Percentiles rank a stretch among this genome's conserved stretches.
These are phyloP conservation scores for Lactarius hengduanensis DNA, from an alignment of 768 basidiomycete species.

Conservation along the genomic window DNA sequence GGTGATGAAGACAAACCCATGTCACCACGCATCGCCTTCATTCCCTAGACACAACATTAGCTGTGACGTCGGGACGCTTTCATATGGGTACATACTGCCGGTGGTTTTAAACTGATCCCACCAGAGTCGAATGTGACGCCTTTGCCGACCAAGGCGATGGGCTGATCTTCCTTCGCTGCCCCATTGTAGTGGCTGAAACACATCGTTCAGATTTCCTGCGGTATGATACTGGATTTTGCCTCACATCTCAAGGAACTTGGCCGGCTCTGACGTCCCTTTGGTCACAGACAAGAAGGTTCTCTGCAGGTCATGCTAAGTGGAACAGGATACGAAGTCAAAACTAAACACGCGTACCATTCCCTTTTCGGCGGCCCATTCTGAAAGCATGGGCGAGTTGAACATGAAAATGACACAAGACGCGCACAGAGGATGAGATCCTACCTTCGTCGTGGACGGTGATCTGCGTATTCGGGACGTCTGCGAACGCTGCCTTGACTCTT, in stretches of 20 bases:
- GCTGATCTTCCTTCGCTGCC: conserved; percentile 52
- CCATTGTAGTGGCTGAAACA: conserved; percentile 73
- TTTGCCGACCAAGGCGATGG: conserved; percentile 80
- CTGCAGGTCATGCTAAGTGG: conserved; percentile 36
- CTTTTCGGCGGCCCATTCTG: conserved; percentile 81
- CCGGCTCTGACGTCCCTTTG: conserved; percentile 76
- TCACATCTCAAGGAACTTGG: conserved; percentile 85
- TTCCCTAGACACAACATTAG: conserved; percentile 45
- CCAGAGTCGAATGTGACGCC: conserved; percentile 90
- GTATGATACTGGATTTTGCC: not conserved
- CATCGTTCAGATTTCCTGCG: not conserved
- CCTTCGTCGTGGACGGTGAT: conserved; percentile 74
- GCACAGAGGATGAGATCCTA: conserved; percentile 33
- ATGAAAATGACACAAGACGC: not conserved
- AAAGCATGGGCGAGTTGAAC: not conserved
- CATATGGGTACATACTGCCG: conserved; percentile 45
- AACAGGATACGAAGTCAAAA: not conserved
- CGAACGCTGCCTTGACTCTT: conserved; percentile 65
- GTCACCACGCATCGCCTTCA: conserved; percentile 85
- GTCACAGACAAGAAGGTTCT: conserved; percentile 86
- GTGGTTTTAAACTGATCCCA: conserved; percentile 84
- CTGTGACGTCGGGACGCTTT: not conserved
- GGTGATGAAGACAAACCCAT: conserved; percentile 55
- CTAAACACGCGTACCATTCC: conserved; percentile 58
- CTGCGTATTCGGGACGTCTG: conserved; percentile 63